A percentile compares a stretch with the other conserved stretches of the same genome.
phyloP scores from a whole-genome alignment of 2,329 filamentous ascomycete species.

The Xylariaceae sp. region DNA sequence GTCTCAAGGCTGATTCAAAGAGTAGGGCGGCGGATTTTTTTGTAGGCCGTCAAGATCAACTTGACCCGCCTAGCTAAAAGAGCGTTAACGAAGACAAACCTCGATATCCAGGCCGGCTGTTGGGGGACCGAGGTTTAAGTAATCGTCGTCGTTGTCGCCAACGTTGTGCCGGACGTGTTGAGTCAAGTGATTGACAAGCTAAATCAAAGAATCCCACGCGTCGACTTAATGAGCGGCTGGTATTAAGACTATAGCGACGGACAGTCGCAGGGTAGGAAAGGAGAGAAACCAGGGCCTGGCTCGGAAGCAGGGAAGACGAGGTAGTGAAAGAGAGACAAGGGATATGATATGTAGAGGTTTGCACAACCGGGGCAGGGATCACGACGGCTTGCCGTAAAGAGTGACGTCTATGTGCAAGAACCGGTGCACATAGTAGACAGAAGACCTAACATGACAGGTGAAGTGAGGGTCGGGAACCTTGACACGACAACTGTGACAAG shows the following conservation, averaged over 20 bases:
- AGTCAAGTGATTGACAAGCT: background rate
- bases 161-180: slow-evolving; percentile 1
- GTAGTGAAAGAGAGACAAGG: slow-evolving; percentile 14
- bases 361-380: slow-evolving; percentile 8
- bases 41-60: slow-evolving; percentile 24
- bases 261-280: slow-evolving; percentile 1
- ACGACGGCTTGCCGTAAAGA: slow-evolving; percentile 3
- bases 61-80: slow-evolving; percentile 19
- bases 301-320: slow-evolving; percentile 10
- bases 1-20: slow-evolving; percentile 12
- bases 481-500: background rate
- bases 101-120: slow-evolving; percentile 31
- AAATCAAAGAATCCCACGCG: slow-evolving; percentile 4
- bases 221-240: background rate
- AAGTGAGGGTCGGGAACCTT: background rate
- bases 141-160: background rate
- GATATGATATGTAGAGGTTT: slow-evolving; percentile 6
- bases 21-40: slow-evolving; percentile 7
- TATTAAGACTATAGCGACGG: background rate
- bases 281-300: slow-evolving; percentile 1
- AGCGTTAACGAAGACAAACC: slow-evolving; percentile 19
- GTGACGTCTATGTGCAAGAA: slow-evolving; percentile 12
- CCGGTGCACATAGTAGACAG: slow-evolving; percentile 1
- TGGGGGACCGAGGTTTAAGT: slow-evolving; percentile 4
- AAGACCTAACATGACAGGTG: slow-evolving; percentile 1